Evolutionary conservation across 345 rosid species (phyloP), one percentile per base, ranked within the genome.

Genomic region (Rhizophora apiculata): DNA sequence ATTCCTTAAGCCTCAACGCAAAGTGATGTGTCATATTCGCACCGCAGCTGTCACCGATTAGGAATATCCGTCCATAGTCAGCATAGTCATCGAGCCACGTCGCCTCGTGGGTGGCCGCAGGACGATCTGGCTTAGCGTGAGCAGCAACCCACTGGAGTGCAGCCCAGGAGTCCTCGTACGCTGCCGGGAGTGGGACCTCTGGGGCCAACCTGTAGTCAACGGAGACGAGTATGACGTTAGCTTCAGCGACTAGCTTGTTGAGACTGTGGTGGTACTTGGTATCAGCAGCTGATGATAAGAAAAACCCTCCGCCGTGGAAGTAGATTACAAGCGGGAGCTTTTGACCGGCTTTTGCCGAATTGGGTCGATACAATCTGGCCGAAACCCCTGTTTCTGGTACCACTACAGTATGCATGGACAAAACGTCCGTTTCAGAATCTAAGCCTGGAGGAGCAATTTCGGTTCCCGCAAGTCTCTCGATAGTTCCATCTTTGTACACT

Each of bases 301-400:
- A 73, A 74, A 93, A 93, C n/a, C 85, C 96, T 8, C 98, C 98
- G 0, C 98, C 98, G 16, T 93, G 98, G 39, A 83, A 82, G 79
- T 91, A 93, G 37, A 91, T 70, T 13, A 83, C 85, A 19, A 93
- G 83, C 3, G 98, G 96, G 63, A 91, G 82, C 53, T 75, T 58
- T 15, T 60, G 29, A 30, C 68, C 43, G 0, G 67, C 4, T 49
- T 69, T 69, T 62, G 61, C 20, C 22, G 72, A 64, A 18, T 67
- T 69, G 24, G 96, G 93, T 34, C 78, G 76, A 80, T 90, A 93
- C 60, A 93, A 69, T 58, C 96, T 74, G 56, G 89, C 96, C 0
- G 91, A 76, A 53, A 90, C 68, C 0, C 76, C 80, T 22, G 85
- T 84, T 70, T 85, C 72, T 0, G 86, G 81, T 65, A 78, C 32